Conservation (phyloP, 495 filamentous ascomycete genomes). For the Penicillium argentinense region DNA sequence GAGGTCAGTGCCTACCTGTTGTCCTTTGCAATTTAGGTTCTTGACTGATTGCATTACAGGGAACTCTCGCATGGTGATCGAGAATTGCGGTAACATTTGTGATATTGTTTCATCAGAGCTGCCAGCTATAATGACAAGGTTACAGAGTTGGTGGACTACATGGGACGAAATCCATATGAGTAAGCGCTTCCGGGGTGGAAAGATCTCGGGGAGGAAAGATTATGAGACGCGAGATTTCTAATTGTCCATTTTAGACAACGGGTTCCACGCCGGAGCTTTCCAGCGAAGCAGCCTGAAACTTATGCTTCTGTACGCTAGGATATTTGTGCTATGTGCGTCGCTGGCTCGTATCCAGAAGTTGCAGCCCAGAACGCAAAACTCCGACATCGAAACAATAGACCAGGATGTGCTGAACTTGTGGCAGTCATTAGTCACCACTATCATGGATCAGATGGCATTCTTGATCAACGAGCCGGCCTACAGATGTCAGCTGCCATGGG, state of each 20-base stretch:
- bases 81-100: conserved; percentile 26
- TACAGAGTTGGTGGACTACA: conserved; percentile 41
- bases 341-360: conserved; percentile 43
- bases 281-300: conserved; percentile 42
- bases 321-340: conserved; percentile 38
- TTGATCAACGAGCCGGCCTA: conserved; percentile 39
- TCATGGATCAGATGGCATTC: conserved; percentile 40
- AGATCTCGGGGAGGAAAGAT: neutral
- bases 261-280: conserved; percentile 42
- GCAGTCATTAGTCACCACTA: conserved; percentile 36
- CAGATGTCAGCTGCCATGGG: conserved; percentile 40
- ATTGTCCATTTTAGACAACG: no score
- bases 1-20: conserved; percentile 18
- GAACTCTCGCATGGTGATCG: conserved; percentile 33
- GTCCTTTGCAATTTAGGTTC: neutral
- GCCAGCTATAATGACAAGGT: conserved; percentile 35
- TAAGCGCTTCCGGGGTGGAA: conserved; percentile 13
- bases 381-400: conserved; percentile 24
- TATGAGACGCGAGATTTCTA: no score
- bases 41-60: conserved; percentile 14
- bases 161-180: conserved; percentile 48
- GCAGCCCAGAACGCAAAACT: conserved; percentile 24
- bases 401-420: conserved; percentile 34
- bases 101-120: conserved; percentile 35
- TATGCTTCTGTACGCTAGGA: conserved; percentile 41